Evolutionary conservation across 495 filamentous ascomycete species (phyloP).

Genomic region (Penicillium alfredii): DNA sequence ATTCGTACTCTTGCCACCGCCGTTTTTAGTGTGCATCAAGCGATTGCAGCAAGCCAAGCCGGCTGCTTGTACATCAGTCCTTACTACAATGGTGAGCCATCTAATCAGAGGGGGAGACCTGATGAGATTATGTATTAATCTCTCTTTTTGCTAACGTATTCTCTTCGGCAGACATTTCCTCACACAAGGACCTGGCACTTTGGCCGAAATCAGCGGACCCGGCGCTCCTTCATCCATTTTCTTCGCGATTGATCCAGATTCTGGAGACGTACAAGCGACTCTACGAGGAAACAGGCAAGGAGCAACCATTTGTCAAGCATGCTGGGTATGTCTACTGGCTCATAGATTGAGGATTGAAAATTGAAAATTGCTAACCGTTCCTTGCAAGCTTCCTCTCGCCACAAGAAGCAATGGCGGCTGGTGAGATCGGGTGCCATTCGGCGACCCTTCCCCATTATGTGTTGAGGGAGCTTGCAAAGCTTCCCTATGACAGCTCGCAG

Average conservation of each 20-base stretch:
- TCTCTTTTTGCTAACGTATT: no score
- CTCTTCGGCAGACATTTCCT: conserved; percentile 11
- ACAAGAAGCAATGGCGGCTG: conserved; percentile 18
- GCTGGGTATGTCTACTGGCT: conserved; percentile 30
- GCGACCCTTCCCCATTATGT: conserved; percentile 16
- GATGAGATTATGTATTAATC: no score
- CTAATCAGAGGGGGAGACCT: neutral
- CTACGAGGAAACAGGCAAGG: conserved; percentile 36
- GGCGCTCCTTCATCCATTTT: conserved; percentile 33
- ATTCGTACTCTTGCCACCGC: conserved; percentile 52
- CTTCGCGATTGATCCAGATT: conserved; percentile 33
- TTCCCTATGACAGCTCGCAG: conserved; percentile 16
- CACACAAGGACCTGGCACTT: conserved; percentile 24
- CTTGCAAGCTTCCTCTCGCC: conserved; percentile 6
- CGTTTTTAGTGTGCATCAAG: conserved; percentile 54
- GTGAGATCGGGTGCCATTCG: conserved; percentile 17
- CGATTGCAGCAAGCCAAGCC: conserved; percentile 45
- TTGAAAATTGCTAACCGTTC: no score
- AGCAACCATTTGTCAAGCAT: conserved; percentile 36
- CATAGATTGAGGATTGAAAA: no score
- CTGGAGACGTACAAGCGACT: conserved; percentile 29
- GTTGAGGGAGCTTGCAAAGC: conserved; percentile 14
- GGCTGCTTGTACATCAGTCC: conserved; percentile 53
- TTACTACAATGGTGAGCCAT: conserved; percentile 36
- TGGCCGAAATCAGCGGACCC: conserved; percentile 31